Evolutionary conservation across 208 protist species (phyloP).

Genomic region (Acanthamoeba castellanii): DNA sequence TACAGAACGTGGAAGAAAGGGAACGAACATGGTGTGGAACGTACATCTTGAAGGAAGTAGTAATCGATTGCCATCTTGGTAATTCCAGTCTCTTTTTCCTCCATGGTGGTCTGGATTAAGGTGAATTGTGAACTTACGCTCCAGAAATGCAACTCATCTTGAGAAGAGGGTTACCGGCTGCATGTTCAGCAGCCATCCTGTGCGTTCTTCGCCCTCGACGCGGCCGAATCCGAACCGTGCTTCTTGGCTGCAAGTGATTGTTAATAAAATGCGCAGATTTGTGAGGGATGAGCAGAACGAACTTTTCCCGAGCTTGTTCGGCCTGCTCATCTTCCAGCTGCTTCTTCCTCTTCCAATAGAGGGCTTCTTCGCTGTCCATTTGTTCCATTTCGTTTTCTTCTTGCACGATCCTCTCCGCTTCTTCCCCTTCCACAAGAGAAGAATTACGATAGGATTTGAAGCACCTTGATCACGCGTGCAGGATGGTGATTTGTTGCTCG

Average conservation of each 20-base stretch:
- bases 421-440: slow-evolving; percentile 53
- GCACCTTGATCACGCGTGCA: no score
- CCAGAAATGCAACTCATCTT: neutral
- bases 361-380: slow-evolving; percentile 62
- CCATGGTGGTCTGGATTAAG: slow-evolving; percentile 82
- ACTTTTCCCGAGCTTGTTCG: slow-evolving; percentile 45
- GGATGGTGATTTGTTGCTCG: no score
- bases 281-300: neutral
- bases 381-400: neutral
- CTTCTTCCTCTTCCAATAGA: slow-evolving; percentile 69
- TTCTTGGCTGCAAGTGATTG: slow-evolving; percentile 29
- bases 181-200: slow-evolving; percentile 90
- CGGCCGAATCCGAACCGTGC: slow-evolving; percentile 68
- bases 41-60: slow-evolving; percentile 90
- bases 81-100: slow-evolving; percentile 83
- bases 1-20: neutral
- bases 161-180: slow-evolving; percentile 77
- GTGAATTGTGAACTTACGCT: neutral
- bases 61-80: slow-evolving; percentile 86
- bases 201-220: slow-evolving; percentile 49
- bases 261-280: neutral
- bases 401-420: slow-evolving; percentile 1
- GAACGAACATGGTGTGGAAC: neutral
- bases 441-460: neutral
- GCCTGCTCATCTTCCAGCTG: slow-evolving; percentile 17